Base-by-base conservation (phyloP, 805 yeast species). In the Nakazawaea wyomingensis region DNA sequence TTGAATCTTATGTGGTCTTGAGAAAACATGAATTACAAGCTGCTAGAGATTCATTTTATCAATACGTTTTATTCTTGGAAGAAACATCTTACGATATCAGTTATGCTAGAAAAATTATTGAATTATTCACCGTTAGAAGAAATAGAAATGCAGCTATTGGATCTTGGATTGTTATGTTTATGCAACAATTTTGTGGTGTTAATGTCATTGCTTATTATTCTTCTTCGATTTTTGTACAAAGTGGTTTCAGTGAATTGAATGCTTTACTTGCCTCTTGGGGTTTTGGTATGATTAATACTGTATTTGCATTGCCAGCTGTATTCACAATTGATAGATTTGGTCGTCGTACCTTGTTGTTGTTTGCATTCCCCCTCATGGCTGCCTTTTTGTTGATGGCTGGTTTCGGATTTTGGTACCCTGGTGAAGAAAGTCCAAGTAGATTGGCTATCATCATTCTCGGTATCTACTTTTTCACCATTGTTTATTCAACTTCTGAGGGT, bases 181-280 rank as follows among this genome's bases (percentile, higher is more conserved):
- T 83, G 87, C 96, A 87, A 66, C 95, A 87, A 60, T 84, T 86
- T 66, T 87, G 95, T 64, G 96, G 96, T 53, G 78, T 87, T 60
- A 87, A 87, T 56, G 91, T 86, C 41, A 85, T 87, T 62, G 91
- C 95, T 16, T 84, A 85, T 64, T 87, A 85, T 62, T 83, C 91
- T 1, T 81, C 93, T 0, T 71, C 84, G 8, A 86, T 87, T 45
- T 87, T 87, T 64, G 61, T 72, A 18, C 72, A 80, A 45, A 78
- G 89, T 18, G 84, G 83, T 34, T 80, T 82, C 61, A 61, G 74
- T 32, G 77, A 74, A 48, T 68, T 74, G 48, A 69, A 75, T 46
- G 80, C 95, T 0, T 62, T 87, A 56, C 64, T 83, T 52, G 95
- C 95, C 0, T 85, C 95, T 1, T 76, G 89, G 78, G 96, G 96